Evolutionary conservation across 192 early-diverging fungal species (phyloP).

Genomic region (Coemansia asiatica): DNA sequence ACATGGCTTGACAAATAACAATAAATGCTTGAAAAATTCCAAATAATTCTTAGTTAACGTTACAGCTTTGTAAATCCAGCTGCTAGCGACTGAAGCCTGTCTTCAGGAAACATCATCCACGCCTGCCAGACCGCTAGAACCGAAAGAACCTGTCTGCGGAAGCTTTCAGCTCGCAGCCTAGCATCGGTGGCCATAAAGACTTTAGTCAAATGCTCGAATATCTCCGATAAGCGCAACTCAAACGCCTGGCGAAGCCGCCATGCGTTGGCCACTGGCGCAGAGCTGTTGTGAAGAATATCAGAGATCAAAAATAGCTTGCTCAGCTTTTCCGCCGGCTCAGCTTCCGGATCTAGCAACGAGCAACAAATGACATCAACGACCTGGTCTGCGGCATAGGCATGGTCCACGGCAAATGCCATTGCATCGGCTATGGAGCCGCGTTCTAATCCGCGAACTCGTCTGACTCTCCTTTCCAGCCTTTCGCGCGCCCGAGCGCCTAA

Average conservation of each 20-base stretch:
- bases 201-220: slow-evolving; percentile 71
- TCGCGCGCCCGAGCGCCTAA: slow-evolving; percentile 29
- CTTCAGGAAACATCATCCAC: slow-evolving; percentile 82
- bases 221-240: slow-evolving; percentile 59
- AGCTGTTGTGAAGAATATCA: slow-evolving; percentile 88
- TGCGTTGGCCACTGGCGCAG: slow-evolving; percentile 74
- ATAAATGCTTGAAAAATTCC: too few relatives aligned
- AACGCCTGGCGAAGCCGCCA: slow-evolving; percentile 81
- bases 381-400: slow-evolving; percentile 78
- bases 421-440: slow-evolving; percentile 66
- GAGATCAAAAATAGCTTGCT: slow-evolving; percentile 81
- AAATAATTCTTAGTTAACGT: too few relatives aligned
- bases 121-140: slow-evolving; percentile 83
- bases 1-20: too few relatives aligned
- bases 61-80: slow-evolving; percentile 8
- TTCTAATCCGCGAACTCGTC: slow-evolving; percentile 11
- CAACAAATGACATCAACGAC: slow-evolving; percentile 68
- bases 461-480: slow-evolving; percentile 30
- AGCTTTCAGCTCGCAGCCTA: slow-evolving; percentile 80
- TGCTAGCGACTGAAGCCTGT: slow-evolving; percentile 15
- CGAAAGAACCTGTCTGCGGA: slow-evolving; percentile 62
- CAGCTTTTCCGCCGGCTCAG: slow-evolving; percentile 65
- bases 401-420: slow-evolving; percentile 83
- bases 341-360: slow-evolving; percentile 59
- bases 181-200: slow-evolving; percentile 69